Conservation (phyloP, 2,329 filamentous ascomycete genomes). For the Allantophomopsis lycopodina region DNA sequence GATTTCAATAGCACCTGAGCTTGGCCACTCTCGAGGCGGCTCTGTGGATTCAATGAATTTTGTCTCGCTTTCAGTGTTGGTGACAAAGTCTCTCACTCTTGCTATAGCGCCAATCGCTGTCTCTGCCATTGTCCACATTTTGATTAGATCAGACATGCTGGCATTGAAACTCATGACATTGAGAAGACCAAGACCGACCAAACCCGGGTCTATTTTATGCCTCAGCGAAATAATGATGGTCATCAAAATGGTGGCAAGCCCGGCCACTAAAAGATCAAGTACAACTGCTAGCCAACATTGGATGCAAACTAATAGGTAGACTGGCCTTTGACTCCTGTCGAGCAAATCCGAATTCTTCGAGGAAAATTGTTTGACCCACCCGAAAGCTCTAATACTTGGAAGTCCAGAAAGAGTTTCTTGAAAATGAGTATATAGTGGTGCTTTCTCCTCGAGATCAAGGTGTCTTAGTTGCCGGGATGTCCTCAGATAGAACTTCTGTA, state of each 20-base stretch:
- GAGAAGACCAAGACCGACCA: conserved; percentile 23
- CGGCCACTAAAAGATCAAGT: conserved; percentile 8
- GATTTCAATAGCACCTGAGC: not conserved
- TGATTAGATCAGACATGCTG: conserved; percentile 26
- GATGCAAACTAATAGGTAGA: conserved; percentile 41
- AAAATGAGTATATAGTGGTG: conserved; percentile 33
- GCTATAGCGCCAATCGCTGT: conserved; percentile 41
- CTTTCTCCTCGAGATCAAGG: conserved; percentile 28
- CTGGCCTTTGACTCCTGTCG: conserved; percentile 39
- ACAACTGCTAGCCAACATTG: conserved; percentile 42
- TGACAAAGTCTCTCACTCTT: conserved; percentile 36
- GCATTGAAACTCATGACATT: conserved; percentile 18
- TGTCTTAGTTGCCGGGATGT: conserved; percentile 35
- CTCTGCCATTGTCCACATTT: conserved; percentile 39
- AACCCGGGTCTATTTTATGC: conserved; percentile 5
- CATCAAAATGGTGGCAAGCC: conserved; percentile 12
- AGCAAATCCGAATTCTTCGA: conserved; percentile 31
- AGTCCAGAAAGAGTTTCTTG: conserved; percentile 29
- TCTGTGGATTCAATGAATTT: conserved; percentile 14
- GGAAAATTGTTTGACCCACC: conserved; percentile 5
- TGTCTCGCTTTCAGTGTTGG: conserved; percentile 24
- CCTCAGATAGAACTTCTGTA: conserved; percentile 29
- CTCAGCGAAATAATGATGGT: conserved; percentile 14
- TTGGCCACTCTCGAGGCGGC: conserved; percentile 3
- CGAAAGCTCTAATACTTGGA: conserved; percentile 29